A percentile compares a stretch with the other conserved stretches of the same genome.
phyloP scores from a whole-genome alignment of 2,329 filamentous ascomycete species.

The Calonectria hawksworthii region DNA sequence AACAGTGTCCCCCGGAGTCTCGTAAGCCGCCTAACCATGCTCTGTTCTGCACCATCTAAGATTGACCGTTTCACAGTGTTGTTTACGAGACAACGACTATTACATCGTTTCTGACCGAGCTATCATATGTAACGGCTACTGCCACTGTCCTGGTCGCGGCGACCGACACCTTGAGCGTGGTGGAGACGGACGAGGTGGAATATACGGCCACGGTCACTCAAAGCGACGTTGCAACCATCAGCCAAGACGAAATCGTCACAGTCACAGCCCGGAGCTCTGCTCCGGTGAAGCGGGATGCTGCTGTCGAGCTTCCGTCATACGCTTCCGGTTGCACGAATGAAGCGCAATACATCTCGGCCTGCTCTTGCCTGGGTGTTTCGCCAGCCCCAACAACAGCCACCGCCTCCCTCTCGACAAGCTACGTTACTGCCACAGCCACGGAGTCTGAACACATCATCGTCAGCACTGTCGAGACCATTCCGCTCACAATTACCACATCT shows the following conservation, averaged over 20 bases:
- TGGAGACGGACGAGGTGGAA: not conserved
- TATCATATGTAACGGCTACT: not conserved
- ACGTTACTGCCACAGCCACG: not conserved
- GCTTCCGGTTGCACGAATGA: not conserved
- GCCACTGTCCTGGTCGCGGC: not conserved
- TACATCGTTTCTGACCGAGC: not conserved
- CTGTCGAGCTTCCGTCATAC: not conserved
- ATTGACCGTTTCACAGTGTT: not conserved
- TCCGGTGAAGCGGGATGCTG: not conserved
- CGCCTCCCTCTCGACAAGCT: not conserved
- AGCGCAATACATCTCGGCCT: not conserved
- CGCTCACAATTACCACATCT: not conserved
- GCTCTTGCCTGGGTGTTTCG: not conserved
- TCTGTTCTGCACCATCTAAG: no score
- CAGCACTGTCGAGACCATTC: not conserved
- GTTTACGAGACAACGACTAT: not conserved
- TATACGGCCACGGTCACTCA: not conserved
- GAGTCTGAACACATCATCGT: not conserved
- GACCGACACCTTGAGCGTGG: not conserved
- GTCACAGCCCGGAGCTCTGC: not conserved
- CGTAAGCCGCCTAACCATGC: no score
- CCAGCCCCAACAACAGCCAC: not conserved
- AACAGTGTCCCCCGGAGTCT: no score
- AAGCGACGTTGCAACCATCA: not conserved
- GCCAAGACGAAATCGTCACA: not conserved